Evolutionary conservation across 495 filamentous ascomycete genomes (phyloP), one percentile per base, ranked within the genome.

Genomic region (Hypoxylon fuscum): DNA sequence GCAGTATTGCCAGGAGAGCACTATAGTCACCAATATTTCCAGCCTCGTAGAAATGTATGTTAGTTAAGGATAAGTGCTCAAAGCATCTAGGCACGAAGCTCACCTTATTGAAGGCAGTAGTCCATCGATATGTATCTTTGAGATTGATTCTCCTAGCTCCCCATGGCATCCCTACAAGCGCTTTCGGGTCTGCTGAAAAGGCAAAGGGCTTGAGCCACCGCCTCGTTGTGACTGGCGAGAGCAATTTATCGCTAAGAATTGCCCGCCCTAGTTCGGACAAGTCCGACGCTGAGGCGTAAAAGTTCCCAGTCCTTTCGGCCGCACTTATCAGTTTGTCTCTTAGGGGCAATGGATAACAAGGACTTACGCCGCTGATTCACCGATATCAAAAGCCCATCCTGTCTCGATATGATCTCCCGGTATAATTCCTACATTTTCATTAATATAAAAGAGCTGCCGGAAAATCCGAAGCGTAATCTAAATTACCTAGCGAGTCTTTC

Each of bases 171-270:
- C 85, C 84, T 7, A 87, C 76, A 17, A 72, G 68, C 2, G 75
- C 66, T 0, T 62, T 66, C 0, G 81, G 69, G 12, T 77, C 76
- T 0, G 84, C 76, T 1, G 81, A 83, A 53, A 82, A 81, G 1
- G 76, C 55, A n/a, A 65, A 51, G 0, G 85, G 86, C 60, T 87
- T 87, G 53, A 89, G 59, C 86, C 84, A 88, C 20, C 77, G 64
- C 59, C 81, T 75, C 0, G 85, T 88, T 14, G 72, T 55, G 12
- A 74, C 69, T 0, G 78, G 74, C 0, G 77, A 68, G 10, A 88
- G 71, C 1, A 88, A 70, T 1, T 78, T 74, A 11, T 77, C 79
- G 21, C 74, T 71, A 18, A 88, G 77, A 34, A 88, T 84, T 4
- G 80, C 80, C 15, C 79, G 78, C 9, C 85, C 85, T 0, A 87